Base-by-base conservation (phyloP, 73 alveolate species). In the Paramecium pentaurelia region DNA sequence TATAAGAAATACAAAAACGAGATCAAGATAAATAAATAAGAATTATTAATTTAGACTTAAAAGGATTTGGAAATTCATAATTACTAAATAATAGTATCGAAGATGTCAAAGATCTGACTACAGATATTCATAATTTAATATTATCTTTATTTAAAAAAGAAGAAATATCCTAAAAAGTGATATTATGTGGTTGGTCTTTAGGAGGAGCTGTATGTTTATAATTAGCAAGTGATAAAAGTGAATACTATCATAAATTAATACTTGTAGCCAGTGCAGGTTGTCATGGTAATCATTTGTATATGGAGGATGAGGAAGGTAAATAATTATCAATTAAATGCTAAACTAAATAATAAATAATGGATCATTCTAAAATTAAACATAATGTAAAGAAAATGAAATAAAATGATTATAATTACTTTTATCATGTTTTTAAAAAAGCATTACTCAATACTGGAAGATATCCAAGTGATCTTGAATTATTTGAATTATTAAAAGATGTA, bases 201-300 rank as follows among this genome's bases (percentile, higher is more conserved):
- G 86, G 86, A 30, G 86, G 86, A 71, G 86, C 86, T 2, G 86
- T 71, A 5, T 32, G 47, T 71, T 10, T 71, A 34, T 28, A 71
- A 32, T 71, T 71, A 71, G 86, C 86, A 1, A 34, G 32, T 71
- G 86, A 71, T 71, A 3, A 71, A 3, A n/a, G 47, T 32, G 40
- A 71, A 25, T n/a, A 10, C 9, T 71, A 71, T 71, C 54, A 71
- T 28, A 71, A 34, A 71, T 32, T 71, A 71, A 71, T 71, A 32
- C 25, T 71, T 10, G 54, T 71, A 8, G 86, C 86, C 9, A 32
- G 58, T 28, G 47, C 58, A 9, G 86, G 58, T 30, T 28, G 47
- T 8, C 32, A 28, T 9, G 86, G 86, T 30, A 32, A 71, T 71
- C 58, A 28, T 32, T n/a, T 71, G 14, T 34, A 71, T 34, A 1